Conservation (phyloP, 2,329 filamentous ascomycete species). For the Arachnomyces sp. region DNA sequence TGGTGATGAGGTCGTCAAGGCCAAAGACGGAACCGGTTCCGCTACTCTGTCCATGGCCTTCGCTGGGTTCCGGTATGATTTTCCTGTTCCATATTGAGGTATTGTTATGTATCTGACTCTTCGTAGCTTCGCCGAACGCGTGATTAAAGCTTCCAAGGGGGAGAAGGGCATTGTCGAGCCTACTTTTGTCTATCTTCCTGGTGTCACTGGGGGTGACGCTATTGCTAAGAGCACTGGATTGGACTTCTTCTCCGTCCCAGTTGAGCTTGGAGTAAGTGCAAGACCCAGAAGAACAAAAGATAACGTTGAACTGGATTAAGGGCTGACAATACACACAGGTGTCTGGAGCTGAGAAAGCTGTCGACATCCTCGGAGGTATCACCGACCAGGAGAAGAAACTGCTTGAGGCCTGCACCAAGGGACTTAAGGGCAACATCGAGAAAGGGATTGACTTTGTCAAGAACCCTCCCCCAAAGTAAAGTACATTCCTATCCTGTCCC, state of each 20-base stretch:
- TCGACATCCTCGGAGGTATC: constrained; percentile 66
- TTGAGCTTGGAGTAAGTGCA: constrained; percentile 81
- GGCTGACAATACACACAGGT: constrained; percentile 45
- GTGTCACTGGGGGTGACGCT: constrained; percentile 76
- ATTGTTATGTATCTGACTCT: constrained; percentile 13
- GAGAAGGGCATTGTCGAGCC: constrained; percentile 91
- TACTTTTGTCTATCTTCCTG: constrained; percentile 89
- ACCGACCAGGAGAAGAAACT: constrained; percentile 85
- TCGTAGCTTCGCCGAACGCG: constrained; percentile 78
- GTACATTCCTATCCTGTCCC: constrained; percentile 23
- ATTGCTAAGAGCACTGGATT: constrained; percentile 74
- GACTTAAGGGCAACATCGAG: constrained; percentile 82
- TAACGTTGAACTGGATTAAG: too few relatives aligned
- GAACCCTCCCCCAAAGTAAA: constrained; percentile 84
- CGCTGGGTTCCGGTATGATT: constrained; percentile 74
- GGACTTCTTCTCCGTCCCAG: constrained; percentile 93
- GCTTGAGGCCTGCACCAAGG: constrained; percentile 64
- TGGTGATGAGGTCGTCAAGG: constrained; percentile 93
- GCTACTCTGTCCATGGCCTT: constrained; percentile 93
- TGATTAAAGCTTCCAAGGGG: constrained; percentile 79
- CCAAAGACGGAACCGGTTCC: constrained; percentile 84
- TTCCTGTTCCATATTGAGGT: background rate
- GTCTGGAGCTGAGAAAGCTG: constrained; percentile 76
- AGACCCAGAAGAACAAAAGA: background rate
- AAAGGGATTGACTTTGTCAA: constrained; percentile 88